Base-by-base conservation (phyloP, 1,139 yeast genomes). In the Barnettozyma hawaiiensis region DNA sequence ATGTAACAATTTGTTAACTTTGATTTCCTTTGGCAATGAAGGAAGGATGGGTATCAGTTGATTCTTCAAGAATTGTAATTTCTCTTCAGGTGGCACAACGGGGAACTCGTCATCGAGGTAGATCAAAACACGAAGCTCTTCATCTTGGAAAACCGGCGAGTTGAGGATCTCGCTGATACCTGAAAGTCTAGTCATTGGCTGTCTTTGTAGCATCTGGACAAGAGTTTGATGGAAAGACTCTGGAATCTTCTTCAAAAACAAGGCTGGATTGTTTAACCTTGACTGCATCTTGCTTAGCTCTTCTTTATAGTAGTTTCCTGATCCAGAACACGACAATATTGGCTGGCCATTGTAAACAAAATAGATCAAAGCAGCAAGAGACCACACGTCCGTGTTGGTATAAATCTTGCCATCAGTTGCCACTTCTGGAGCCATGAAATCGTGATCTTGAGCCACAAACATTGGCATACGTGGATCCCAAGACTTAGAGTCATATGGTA, bases 351-450 rank as follows among this genome's bases (percentile, higher is more conserved):
- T 55, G 49, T 75, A 85, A 7, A 90, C 62, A 48, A 78, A 81
- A 58, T 73, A 81, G 3, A 89, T 77, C 46, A 92, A 62, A 52
- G 87, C 75, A 0, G 95, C 95, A 14, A 86, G 51, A 0, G 96
- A 80, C 73, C 92, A 92, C 34, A 86, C 75, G 59, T 92, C 98
- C 55, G 85, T 83, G 21, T 80, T 78, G 34, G 76, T 75, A 38
- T 77, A 80, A 15, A 85, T 65, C 28, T 73, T 67, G 47, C 75
- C 75, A 40, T 81, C 84, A 11, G 78, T 54, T 2, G 85, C 65
- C 20, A 85, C 63, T 54, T 84, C 92, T 0, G 96, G 96, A 0
- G 90, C 86, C 2, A 87, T 68, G 58, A 73, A 92, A 57, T 84
- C 82, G 51, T 85, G 70, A 50, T 85, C 81, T 33, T 84, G 64